Base-by-base conservation (phyloP, 768 basidiomycete genomes). In the Boletus rubropictus region DNA sequence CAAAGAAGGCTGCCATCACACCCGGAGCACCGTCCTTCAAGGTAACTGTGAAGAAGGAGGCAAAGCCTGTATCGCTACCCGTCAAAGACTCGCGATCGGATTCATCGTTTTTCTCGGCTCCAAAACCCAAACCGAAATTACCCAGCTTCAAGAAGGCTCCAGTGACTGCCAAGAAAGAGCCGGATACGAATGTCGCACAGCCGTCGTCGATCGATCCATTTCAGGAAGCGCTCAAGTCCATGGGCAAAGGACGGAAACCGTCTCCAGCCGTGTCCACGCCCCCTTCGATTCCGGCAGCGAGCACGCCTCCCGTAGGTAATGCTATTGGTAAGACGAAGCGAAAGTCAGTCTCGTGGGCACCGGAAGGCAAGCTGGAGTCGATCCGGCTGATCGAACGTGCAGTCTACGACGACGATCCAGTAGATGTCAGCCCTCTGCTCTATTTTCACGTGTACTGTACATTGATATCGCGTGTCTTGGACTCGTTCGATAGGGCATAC, bases 121-220 rank as follows among this genome's bases (percentile, higher is more conserved):
- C 88, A 5, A 91, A 90, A 62, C 79, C 83, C 17, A 90, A 89
- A 59, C 79, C 84, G 25, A 88, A 86, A 66, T 71, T 92, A 18
- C 89, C 89, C 10, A 88, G 78, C 46, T 92, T 92, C 74, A 90
- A 84, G 71, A 92, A 91, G 66, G 84, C 82, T 10, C 76, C 80
- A 0, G 66, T 68, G 6, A 54, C 66, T 8, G 63, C 56, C 44
- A 79, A 81, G 70, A 74, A 71, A 56, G 82, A 80, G 46, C 66
- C 69, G 7, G 78, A 78, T 51, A 46, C 56, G 15, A 85, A 85
- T 61, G 71, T 84, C 22, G 82, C 89, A 28, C 82, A 87, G 65
- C 85, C 88, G 2, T 85, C 82, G 8, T 79, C 84, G 37, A 76
- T 81, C 48, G 81, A 92, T 63, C 84, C 89, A 5, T 91, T 91